These are phyloP conservation scores for Yarrowia sp. DNA, from an alignment of 805 yeast genomes.

Conservation along the genomic window DNA sequence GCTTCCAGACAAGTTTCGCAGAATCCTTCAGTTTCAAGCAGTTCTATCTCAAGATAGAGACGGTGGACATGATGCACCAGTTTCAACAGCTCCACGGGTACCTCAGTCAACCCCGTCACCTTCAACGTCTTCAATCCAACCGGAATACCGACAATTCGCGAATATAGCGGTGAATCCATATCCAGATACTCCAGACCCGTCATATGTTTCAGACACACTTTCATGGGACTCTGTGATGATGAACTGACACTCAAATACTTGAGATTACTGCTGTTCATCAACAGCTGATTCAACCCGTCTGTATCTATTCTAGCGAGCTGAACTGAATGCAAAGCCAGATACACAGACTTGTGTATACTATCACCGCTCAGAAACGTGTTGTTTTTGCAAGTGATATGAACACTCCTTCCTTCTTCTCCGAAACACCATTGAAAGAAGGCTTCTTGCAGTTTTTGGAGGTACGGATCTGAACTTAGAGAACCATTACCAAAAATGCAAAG, in stretches of 20 bases:
- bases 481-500: conserved; percentile 16
- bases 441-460: background rate
- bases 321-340: background rate
- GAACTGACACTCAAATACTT: conserved; percentile 4
- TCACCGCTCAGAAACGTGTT: conserved; percentile 2
- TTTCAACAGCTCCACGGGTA: background rate
- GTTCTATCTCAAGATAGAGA: conserved; percentile 5
- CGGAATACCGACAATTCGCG: background rate
- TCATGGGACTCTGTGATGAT: background rate
- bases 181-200: conserved; percentile 8
- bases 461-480: background rate
- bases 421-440: conserved; percentile 7
- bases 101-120: background rate
- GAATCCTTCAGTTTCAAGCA: background rate
- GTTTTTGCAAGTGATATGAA: conserved; percentile 21
- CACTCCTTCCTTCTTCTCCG: background rate
- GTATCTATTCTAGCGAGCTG: background rate
- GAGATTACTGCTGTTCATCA: background rate
- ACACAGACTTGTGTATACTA: background rate
- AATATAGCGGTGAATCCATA: conserved; percentile 1
- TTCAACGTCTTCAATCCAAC: background rate
- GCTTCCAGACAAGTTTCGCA: background rate
- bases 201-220: conserved; percentile 3
- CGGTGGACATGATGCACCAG: background rate
- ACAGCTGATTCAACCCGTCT: background rate